Conservation (phyloP, 208 protist species). For the Wallacemonas rigidus region DNA sequence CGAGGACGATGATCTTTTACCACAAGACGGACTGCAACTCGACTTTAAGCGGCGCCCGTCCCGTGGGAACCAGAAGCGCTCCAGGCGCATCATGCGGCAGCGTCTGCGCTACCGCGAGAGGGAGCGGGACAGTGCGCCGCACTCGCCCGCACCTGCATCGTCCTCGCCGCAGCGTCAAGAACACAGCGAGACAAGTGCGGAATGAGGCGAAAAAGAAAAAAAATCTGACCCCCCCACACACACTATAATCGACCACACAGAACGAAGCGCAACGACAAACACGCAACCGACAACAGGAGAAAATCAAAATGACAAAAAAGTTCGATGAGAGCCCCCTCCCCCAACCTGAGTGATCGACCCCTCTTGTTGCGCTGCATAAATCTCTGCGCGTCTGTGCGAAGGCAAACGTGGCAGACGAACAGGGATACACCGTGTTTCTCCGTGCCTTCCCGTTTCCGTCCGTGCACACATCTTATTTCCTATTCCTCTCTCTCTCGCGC, state of each 20-base stretch:
- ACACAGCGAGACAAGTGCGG: neutral
- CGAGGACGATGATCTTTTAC: neutral
- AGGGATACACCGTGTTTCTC: too few relatives aligned
- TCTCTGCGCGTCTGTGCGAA: too few relatives aligned
- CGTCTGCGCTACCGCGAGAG: slow-evolving; percentile 31
- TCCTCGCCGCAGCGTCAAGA: neutral
- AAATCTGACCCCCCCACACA: too few relatives aligned
- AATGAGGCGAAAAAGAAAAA: neutral
- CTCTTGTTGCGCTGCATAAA: too few relatives aligned
- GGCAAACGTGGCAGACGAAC: too few relatives aligned
- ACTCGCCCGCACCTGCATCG: neutral
- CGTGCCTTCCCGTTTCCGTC: neutral
- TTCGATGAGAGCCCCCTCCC: too few relatives aligned
- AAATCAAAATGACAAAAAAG: neutral
- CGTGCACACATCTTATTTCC: neutral
- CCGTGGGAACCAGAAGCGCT: slow-evolving; percentile 29
- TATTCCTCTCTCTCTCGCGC: slow-evolving; percentile 7
- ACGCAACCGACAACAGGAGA: neutral
- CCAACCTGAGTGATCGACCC: too few relatives aligned
- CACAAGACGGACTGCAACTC: slow-evolving; percentile 15
- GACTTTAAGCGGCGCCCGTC: slow-evolving; percentile 41
- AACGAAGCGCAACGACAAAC: too few relatives aligned
- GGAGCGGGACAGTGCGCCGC: neutral
- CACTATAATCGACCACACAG: too few relatives aligned
- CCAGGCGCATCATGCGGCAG: slow-evolving; percentile 46